phyloP scores from a whole-genome alignment of 768 basidiomycete species.

The Agaricus bisporus region DNA sequence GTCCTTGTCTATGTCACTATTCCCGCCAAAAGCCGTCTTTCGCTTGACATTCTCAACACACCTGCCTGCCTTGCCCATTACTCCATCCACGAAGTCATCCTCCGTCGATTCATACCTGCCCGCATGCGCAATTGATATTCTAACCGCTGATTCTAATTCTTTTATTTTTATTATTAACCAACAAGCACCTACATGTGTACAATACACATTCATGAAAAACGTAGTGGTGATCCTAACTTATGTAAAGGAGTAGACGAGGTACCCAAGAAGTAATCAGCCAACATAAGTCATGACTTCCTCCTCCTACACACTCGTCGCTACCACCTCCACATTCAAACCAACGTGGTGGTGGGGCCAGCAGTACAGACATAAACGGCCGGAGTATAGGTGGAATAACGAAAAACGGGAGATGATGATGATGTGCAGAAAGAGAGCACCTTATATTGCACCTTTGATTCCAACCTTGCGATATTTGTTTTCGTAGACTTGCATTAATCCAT shows the following conservation, averaged over 20 bases:
- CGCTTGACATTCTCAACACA: slow-evolving; percentile 46
- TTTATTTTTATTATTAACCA: not conserved
- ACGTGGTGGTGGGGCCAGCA: not conserved
- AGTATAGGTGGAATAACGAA: slow-evolving; percentile 4
- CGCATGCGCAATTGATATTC: slow-evolving; percentile 73
- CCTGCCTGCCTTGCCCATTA: slow-evolving; percentile 76
- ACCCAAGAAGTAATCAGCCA: no score
- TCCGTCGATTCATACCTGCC: slow-evolving; percentile 85
- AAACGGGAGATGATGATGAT: slow-evolving; percentile 5
- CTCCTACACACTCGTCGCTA: no score
- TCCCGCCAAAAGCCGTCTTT: slow-evolving; percentile 60
- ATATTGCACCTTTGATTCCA: slow-evolving; percentile 90
- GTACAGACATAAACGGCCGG: not conserved
- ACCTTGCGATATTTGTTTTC: slow-evolving; percentile 84
- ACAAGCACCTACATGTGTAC: not conserved
- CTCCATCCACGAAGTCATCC: slow-evolving; percentile 75
- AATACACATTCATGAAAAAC: not conserved
- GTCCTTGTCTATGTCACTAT: slow-evolving; percentile 91
- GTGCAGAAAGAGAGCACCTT: slow-evolving; percentile 18
- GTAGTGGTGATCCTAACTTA: no score
- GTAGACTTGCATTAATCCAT: slow-evolving; percentile 54
- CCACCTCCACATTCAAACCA: no score
- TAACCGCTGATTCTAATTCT: not conserved
- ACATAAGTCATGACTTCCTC: no score
- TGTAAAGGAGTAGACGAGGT: no score